A percentile compares a stretch with the other conserved stretches of the same genome.
Evolutionary conservation across 2,329 filamentous ascomycete species (phyloP).

Genomic region (Fusarium sp.): DNA sequence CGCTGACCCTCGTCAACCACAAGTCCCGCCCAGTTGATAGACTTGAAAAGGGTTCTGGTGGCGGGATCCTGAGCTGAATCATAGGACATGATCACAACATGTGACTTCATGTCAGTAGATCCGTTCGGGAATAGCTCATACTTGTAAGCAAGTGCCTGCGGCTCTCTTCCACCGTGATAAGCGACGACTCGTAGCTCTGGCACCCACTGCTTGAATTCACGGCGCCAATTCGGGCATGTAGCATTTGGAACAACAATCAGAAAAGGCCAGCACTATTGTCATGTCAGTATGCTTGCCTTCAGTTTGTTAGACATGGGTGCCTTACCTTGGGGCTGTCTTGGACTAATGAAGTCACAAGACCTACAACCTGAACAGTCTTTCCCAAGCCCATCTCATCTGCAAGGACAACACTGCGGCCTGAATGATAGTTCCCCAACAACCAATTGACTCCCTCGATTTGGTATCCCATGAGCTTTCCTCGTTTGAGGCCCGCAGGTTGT

Average conservation of each 20-base stretch:
- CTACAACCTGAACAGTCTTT: slow-evolving; percentile 95
- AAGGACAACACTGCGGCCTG: slow-evolving; percentile 85
- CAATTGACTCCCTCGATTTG: slow-evolving; percentile 95
- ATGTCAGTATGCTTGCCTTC: slow-evolving; percentile 26
- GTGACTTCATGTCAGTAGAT: slow-evolving; percentile 79
- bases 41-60: slow-evolving; percentile 73
- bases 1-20: slow-evolving; percentile 96
- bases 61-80: slow-evolving; percentile 84
- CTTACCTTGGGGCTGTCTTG: slow-evolving; percentile 68
- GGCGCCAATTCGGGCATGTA: slow-evolving; percentile 96
- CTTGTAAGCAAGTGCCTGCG: slow-evolving; percentile 81
- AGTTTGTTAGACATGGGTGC: background rate
- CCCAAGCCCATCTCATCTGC: slow-evolving; percentile 99
- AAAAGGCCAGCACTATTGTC: slow-evolving; percentile 81
- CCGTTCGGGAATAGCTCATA: slow-evolving; percentile 85
- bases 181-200: slow-evolving; percentile 89
- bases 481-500: slow-evolving; percentile 80
- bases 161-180: slow-evolving; percentile 82
- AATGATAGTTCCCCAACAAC: slow-evolving; percentile 91
- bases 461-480: slow-evolving; percentile 91
- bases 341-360: slow-evolving; percentile 80
- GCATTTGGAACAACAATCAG: slow-evolving; percentile 94
- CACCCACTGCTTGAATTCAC: slow-evolving; percentile 95
- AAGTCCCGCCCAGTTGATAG: slow-evolving; percentile 85
- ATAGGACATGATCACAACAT: slow-evolving; percentile 95